Conservation (phyloP, 305 asterid genomes). For the Fraxinus albicans region DNA sequence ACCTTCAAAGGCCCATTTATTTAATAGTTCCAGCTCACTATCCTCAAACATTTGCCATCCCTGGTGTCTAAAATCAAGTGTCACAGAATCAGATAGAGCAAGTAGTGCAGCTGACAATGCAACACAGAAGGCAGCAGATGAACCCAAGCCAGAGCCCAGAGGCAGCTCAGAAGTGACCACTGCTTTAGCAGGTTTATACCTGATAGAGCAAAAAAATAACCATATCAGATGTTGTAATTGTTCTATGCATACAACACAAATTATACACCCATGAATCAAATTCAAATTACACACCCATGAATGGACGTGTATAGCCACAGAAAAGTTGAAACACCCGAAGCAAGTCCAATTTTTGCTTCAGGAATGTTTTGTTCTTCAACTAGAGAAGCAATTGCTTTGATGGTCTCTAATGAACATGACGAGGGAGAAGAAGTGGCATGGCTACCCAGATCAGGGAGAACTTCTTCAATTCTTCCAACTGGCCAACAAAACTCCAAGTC, state of each 20-base stretch:
- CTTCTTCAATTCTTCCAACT: conserved; percentile 70
- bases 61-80: conserved; percentile 73
- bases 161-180: conserved; percentile 89
- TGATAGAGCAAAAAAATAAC: conserved; percentile 34
- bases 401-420: conserved; percentile 68
- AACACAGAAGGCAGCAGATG: conserved; percentile 94
- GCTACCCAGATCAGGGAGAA: conserved; percentile 59
- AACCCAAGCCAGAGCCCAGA: conserved; percentile 93
- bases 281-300: conserved; percentile 61
- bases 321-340: conserved; percentile 83
- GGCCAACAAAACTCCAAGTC: conserved; percentile 85
- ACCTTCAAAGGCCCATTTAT: conserved; percentile 96
- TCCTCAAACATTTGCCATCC: conserved; percentile 85
- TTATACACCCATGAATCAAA: background rate
- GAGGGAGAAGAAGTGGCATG: conserved; percentile 53
- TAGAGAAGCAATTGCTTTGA: conserved; percentile 67
- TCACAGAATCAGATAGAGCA: conserved; percentile 62
- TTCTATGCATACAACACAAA: background rate
- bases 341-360: conserved; percentile 62
- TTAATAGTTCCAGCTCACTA: conserved; percentile 70
- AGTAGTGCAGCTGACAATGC: conserved; percentile 84
- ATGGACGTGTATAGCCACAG: conserved; percentile 86
- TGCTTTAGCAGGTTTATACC: conserved; percentile 81
- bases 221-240: conserved; percentile 25
- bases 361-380: conserved; percentile 77